A percentile compares a stretch with the other conserved stretches of the same genome.
Conservation (phyloP, 1,139 yeast species). For the Yamadazyma kanchanaburiensis region DNA sequence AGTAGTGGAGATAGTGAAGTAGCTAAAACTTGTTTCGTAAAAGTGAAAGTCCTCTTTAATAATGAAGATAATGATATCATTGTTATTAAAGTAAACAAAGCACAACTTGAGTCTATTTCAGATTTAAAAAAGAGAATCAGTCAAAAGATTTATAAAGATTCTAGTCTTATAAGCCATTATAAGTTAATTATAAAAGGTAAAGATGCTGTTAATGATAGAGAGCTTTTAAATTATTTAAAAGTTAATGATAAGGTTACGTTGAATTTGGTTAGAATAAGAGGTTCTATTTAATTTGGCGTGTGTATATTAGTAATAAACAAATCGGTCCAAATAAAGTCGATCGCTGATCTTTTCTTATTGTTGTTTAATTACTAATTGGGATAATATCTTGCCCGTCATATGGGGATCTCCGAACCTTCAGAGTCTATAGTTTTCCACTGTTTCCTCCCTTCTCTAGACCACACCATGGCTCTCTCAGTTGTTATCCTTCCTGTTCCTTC, state of each 20-base stretch:
- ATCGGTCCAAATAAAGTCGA: no score
- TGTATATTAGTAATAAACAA: no score
- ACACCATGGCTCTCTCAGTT: no score
- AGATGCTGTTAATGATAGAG: constrained; percentile 15
- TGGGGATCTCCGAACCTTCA: no score
- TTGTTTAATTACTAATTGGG: no score
- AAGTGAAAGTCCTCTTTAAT: constrained; percentile 29
- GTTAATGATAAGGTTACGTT: constrained; percentile 25
- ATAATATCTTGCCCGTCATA: no score
- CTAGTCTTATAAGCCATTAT: constrained; percentile 28
- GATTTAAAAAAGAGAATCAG: constrained; percentile 31
- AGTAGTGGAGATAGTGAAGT: constrained; percentile 1
- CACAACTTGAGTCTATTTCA: constrained; percentile 24
- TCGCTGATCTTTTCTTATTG: no score
- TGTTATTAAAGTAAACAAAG: constrained; percentile 24
- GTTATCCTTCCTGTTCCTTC: no score
- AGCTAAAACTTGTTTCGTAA: constrained; percentile 13
- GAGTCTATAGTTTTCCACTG: not conserved
- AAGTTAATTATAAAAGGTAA: constrained; percentile 16
- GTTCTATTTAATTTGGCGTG: constrained; percentile 6
- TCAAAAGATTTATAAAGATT: constrained; percentile 33
- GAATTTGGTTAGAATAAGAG: constrained; percentile 21
- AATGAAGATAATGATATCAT: constrained; percentile 32
- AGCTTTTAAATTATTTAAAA: constrained; percentile 23
- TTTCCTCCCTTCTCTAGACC: not conserved